Evolutionary conservation across 2,329 filamentous ascomycete genomes (phyloP), one percentile per base, ranked within the genome.

Genomic region (Calonectria leucothoes): DNA sequence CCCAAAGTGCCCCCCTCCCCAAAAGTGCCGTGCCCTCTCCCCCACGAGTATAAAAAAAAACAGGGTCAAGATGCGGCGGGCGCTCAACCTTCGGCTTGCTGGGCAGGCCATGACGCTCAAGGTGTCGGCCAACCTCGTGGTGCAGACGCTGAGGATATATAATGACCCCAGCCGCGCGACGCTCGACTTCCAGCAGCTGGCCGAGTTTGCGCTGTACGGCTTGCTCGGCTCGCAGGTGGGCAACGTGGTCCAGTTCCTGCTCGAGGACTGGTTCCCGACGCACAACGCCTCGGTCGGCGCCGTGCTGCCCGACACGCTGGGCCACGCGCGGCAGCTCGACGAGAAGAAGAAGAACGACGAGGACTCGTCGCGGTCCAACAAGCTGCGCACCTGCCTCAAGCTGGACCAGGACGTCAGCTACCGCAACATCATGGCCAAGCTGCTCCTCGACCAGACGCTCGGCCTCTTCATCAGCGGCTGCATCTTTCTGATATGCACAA

Each of bases 361-460:
- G 49, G 74, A 79, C 25, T 61, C 73, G 1, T 64, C 49, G 12
- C 27, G 17, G 25, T 37, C 57, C 12, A 72, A 37, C 10, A 72
- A 39, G 31, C 68, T 66, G 17, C 71, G 70, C 31, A 49, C 45
- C 17, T 78, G 75, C 64, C 68, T 78, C n/a, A 76, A 72, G 39
- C 70, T 82, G 29, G 75, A 76, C 14, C 72, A 77, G 4, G 77
- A 80, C n/a, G 75, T 83, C n/a, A 84, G 78, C 68, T 84, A 82
- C 80, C 78, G 78, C 63, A 84, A 84, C 64, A 77, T 84, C 65
- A 57, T 82, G 20, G 79, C 79, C 29, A 84, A 84, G 77, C 69
- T 84, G 59, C 49, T 84, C n/a, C 78, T 84, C 29, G 83, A 84
- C 69, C 83, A 84, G 73, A 84, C 83, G 45, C 65, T 84, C 49